phyloP scores from a whole-genome alignment of 75 land plant genomes.

The Pseudotsuga menziesii region DNA sequence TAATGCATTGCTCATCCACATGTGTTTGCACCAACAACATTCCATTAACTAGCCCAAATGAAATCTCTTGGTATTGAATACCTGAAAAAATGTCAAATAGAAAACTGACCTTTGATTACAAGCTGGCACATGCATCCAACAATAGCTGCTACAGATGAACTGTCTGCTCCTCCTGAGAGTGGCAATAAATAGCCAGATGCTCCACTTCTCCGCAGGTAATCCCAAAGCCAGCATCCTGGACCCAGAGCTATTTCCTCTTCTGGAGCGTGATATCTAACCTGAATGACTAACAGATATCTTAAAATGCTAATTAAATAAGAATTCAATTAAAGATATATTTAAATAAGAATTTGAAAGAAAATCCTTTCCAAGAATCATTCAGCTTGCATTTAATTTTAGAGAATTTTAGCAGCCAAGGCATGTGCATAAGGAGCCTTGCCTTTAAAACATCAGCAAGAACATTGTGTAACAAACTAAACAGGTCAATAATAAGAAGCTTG shows the following conservation, averaged over 20 bases:
- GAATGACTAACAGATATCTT: constrained; percentile 2
- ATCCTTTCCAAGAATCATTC: not conserved
- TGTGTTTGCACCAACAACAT: not conserved
- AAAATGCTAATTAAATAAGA: not conserved
- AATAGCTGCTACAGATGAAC: constrained; percentile 98
- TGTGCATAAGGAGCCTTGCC: not conserved
- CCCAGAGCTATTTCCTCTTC: constrained; percentile 98
- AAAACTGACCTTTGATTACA: constrained; percentile 74
- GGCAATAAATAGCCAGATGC: constrained; percentile 99
- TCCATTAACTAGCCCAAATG: not conserved
- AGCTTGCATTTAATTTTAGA: not conserved
- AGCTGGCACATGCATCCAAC: constrained; percentile 99
- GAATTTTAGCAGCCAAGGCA: too few relatives aligned
- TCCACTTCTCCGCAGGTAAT: constrained; percentile 94
- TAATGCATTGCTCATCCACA: not conserved
- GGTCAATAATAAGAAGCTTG: not conserved
- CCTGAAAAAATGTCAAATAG: not conserved
- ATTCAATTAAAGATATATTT: too few relatives aligned
- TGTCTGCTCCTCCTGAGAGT: constrained; percentile 99
- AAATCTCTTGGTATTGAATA: not conserved
- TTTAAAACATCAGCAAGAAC: not conserved
- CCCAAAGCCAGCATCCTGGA: constrained; percentile 99
- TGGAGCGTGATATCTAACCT: constrained; percentile 82
- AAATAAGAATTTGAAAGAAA: too few relatives aligned
- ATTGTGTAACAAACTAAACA: not conserved